These are phyloP conservation scores for Cornus kousa DNA, from an alignment of 148 eudicot genomes.

Conservation along the genomic window DNA sequence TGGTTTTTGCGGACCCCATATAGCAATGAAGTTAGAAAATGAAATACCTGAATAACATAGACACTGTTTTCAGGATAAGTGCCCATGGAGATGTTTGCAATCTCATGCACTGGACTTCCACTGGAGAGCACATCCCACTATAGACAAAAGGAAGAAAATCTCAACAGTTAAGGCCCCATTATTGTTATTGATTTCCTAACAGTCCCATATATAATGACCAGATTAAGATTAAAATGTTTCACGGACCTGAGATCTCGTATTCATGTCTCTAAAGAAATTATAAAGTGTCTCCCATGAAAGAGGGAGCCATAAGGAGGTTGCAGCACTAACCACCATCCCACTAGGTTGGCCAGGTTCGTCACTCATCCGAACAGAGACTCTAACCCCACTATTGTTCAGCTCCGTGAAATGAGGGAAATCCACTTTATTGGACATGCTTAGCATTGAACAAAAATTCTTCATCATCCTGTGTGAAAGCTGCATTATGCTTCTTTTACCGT, in stretches of 20 bases:
- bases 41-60: constrained; percentile 51
- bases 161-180: not conserved
- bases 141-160: not conserved
- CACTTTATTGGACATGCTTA: constrained; percentile 24
- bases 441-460: constrained; percentile 38
- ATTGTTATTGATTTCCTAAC: not conserved
- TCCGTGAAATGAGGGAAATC: constrained; percentile 26
- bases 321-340: constrained; percentile 38
- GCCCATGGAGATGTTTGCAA: constrained; percentile 38
- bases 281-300: constrained; percentile 32
- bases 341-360: constrained; percentile 25
- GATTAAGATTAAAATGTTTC: not conserved
- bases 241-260: constrained; percentile 38
- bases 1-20: not conserved
- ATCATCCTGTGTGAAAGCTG: constrained; percentile 50
- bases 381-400: constrained; percentile 20
- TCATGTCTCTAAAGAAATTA: constrained; percentile 40
- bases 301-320: constrained; percentile 56
- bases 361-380: constrained; percentile 25
- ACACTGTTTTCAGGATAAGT: constrained; percentile 38
- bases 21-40: not conserved
- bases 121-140: constrained; percentile 61
- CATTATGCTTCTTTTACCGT: constrained; percentile 37
- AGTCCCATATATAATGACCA: not conserved
- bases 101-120: constrained; percentile 27